phyloP scores from a whole-genome alignment of 306 rosid genomes.

The Cucumis cinereus region DNA sequence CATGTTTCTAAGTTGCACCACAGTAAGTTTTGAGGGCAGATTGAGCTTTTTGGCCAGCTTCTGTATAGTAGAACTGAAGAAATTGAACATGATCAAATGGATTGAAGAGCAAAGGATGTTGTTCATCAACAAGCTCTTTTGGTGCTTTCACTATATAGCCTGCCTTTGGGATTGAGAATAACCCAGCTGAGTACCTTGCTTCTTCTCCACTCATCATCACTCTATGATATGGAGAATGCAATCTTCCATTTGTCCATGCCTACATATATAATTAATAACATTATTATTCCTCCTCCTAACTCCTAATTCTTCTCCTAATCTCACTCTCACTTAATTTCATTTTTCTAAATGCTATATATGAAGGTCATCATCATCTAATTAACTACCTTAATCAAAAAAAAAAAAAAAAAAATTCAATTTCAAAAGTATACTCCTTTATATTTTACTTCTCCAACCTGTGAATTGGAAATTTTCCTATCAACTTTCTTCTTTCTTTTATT shows the following conservation, averaged over 20 bases:
- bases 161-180: slow-evolving; percentile 47
- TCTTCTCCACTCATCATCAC: slow-evolving; percentile 61
- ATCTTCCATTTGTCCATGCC: slow-evolving; percentile 72
- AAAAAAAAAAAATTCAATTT: too few species aligned
- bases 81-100: slow-evolving; percentile 46
- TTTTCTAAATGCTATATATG: too few species aligned
- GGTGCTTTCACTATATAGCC: slow-evolving; percentile 42
- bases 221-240: slow-evolving; percentile 45
- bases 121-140: slow-evolving; percentile 51
- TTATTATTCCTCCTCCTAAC: too few species aligned
- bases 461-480: too few species aligned
- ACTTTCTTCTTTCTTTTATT: too few species aligned
- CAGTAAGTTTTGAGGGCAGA: slow-evolving; percentile 37
- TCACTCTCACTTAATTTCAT: not conserved
- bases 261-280: too few species aligned
- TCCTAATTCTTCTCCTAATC: too few species aligned
- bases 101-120: slow-evolving; percentile 50
- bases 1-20: slow-evolving; percentile 19
- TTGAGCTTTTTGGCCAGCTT: slow-evolving; percentile 29
- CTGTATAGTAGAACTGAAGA: slow-evolving; percentile 24
- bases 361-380: too few species aligned
- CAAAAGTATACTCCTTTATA: too few species aligned
- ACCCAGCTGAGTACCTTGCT: slow-evolving; percentile 46
- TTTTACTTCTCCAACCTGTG: too few species aligned
- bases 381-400: too few species aligned